These are phyloP conservation scores for Aspergillus egyptiacus DNA, from an alignment of 495 filamentous ascomycete species.

Conservation along the genomic window DNA sequence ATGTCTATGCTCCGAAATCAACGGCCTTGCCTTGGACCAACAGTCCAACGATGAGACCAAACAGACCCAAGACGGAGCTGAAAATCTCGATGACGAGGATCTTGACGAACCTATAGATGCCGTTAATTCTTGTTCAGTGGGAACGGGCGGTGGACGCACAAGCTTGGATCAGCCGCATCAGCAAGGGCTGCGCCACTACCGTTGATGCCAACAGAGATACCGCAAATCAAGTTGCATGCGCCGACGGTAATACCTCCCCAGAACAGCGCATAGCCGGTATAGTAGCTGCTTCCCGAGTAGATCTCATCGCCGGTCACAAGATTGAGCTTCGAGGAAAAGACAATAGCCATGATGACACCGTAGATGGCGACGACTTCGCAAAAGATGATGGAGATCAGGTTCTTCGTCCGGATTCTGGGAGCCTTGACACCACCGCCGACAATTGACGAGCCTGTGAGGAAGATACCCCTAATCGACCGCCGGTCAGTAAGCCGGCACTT, in stretches of 20 bases:
- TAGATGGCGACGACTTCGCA: slow-evolving; percentile 99
- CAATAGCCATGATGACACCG: slow-evolving; percentile 98
- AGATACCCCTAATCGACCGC: slow-evolving; percentile 80
- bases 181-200: slow-evolving; percentile 93
- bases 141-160: slow-evolving; percentile 52
- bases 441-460: slow-evolving; percentile 98
- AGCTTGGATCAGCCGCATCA: slow-evolving; percentile 84
- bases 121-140: slow-evolving; percentile 7
- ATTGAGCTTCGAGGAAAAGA: slow-evolving; percentile 84
- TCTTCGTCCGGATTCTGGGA: slow-evolving; percentile 96
- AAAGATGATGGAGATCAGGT: slow-evolving; percentile 99
- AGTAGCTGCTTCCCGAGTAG: slow-evolving; percentile 67
- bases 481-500: slow-evolving; percentile 4
- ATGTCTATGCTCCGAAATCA: slow-evolving; percentile 55
- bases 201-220: slow-evolving; percentile 95
- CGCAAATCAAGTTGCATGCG: slow-evolving; percentile 90
- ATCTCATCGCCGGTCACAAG: slow-evolving; percentile 45
- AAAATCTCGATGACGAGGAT: slow-evolving; percentile 99
- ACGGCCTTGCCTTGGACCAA: slow-evolving; percentile 74
- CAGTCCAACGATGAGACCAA: slow-evolving; percentile 91
- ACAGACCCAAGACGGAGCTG: slow-evolving; percentile 95
- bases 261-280: slow-evolving; percentile 94
- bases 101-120: slow-evolving; percentile 80
- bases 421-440: slow-evolving; percentile 93
- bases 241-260: slow-evolving; percentile 94